Conservation (phyloP, 768 basidiomycete species). For the Chalciporus piperatus region DNA sequence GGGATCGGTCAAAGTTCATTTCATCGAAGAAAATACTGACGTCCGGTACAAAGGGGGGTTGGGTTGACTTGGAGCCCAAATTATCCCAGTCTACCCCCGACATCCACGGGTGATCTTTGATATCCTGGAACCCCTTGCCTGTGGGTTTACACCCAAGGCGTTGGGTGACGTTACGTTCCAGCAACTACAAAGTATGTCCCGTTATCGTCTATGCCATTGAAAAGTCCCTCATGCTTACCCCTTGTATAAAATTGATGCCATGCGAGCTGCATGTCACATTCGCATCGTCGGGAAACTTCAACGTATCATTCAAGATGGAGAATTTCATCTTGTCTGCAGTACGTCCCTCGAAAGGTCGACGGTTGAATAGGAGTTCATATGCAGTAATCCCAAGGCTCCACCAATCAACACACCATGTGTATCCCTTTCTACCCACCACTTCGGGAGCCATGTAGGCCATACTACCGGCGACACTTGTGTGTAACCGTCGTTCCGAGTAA, state of each 20-base stretch:
- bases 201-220: conserved; percentile 8
- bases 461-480: conserved; percentile 94
- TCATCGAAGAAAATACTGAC: conserved; percentile 49
- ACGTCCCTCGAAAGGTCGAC: conserved; percentile 87
- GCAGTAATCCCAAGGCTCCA: conserved; percentile 92
- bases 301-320: conserved; percentile 76
- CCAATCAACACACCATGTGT: conserved; percentile 92
- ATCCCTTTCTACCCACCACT: conserved; percentile 88
- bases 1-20: neutral
- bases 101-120: conserved; percentile 88
- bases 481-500: conserved; percentile 83
- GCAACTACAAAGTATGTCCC: conserved; percentile 48
- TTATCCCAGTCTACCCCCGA: conserved; percentile 74
- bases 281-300: conserved; percentile 74
- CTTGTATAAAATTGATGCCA: conserved; percentile 62
- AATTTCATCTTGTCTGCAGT: conserved; percentile 86
- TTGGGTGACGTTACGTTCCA: conserved; percentile 76
- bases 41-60: conserved; percentile 89
- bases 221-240: conserved; percentile 45
- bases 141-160: conserved; percentile 79
- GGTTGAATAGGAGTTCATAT: conserved; percentile 83
- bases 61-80: conserved; percentile 63
- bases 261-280: conserved; percentile 58
- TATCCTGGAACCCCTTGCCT: conserved; percentile 70
- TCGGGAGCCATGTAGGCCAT: conserved; percentile 99